Conservation (phyloP, 2,329 filamentous ascomycete species). For the Dryadomyces quercivorus region DNA sequence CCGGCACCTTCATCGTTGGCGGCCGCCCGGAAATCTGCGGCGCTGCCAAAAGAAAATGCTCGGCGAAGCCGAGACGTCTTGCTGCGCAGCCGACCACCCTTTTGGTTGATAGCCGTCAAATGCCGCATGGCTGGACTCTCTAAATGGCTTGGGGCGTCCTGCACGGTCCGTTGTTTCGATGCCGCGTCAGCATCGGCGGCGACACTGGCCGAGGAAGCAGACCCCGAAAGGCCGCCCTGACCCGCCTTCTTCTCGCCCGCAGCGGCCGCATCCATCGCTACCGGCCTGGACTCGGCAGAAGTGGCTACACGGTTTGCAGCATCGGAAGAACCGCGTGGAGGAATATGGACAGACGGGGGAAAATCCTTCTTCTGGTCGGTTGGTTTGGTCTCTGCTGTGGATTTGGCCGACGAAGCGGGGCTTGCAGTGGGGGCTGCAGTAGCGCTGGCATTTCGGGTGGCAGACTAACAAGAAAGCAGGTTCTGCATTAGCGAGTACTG, state of each 20-base stretch:
- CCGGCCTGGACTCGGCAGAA: conserved; percentile 62
- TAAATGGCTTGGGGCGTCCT: conserved; percentile 20
- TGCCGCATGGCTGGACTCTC: conserved; percentile 71
- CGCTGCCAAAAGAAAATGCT: conserved; percentile 94
- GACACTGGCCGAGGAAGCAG: neutral
- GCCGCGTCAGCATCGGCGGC: conserved; percentile 15
- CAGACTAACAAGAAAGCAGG: conserved; percentile 30
- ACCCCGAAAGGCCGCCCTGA: neutral
- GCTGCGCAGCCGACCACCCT: conserved; percentile 63
- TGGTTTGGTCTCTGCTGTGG: conserved; percentile 25
- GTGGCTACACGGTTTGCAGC: conserved; percentile 51
- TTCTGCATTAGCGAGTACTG: conserved; percentile 31
- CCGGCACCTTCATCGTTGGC: conserved; percentile 35
- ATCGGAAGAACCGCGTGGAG: conserved; percentile 50
- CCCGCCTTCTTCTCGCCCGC: conserved; percentile 10
- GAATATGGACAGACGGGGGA: conserved; percentile 42
- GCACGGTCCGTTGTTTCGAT: conserved; percentile 10
- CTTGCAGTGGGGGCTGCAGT: conserved; percentile 35
- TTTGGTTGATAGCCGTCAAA: conserved; percentile 76
- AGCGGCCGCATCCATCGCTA: conserved; percentile 46
- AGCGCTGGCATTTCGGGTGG: conserved; percentile 43
- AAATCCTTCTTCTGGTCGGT: conserved; percentile 34
- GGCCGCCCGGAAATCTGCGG: conserved; percentile 71
- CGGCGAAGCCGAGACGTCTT: conserved; percentile 78
- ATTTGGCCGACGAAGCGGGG: conserved; percentile 32